Conservation (phyloP, 805 yeast genomes). For the Saccharomycopsis sp. region DNA sequence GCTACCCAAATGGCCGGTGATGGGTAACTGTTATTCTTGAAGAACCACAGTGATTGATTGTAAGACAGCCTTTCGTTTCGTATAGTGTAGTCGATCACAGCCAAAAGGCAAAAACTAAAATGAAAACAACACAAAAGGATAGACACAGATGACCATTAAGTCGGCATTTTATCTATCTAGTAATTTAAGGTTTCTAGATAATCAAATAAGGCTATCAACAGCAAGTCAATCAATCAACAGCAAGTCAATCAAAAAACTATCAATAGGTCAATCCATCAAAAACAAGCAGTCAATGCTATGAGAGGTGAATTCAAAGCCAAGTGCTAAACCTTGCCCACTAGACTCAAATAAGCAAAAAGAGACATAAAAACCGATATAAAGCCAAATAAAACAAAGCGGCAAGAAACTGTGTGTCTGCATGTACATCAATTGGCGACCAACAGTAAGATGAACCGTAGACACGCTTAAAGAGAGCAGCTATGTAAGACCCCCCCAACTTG, state of each 20-base stretch:
- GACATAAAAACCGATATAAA: not conserved
- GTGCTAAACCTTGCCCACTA: not conserved
- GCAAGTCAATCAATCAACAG: not conserved
- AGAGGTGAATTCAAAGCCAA: not conserved
- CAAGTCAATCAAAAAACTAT: not conserved
- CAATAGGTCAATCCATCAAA: not conserved
- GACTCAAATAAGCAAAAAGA: not conserved
- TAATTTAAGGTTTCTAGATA: not conserved
- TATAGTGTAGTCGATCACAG: not conserved
- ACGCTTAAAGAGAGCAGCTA: not conserved
- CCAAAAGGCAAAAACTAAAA: not conserved
- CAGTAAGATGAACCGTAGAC: not conserved
- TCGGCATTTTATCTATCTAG: not conserved
- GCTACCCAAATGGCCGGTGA: not conserved
- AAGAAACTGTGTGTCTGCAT: not conserved
- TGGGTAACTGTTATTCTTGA: not conserved
- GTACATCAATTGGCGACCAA: not conserved
- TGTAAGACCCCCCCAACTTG: not conserved
- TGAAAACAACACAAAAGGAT: not conserved
- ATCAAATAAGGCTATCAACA: not conserved
- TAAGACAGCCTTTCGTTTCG: not conserved
- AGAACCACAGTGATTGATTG: not conserved
- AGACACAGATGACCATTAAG: not conserved
- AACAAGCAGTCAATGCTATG: not conserved
- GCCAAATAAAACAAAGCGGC: not conserved